Evolutionary conservation across 2,329 filamentous ascomycete species (phyloP).

Genomic region (Fusarium dimerum): DNA sequence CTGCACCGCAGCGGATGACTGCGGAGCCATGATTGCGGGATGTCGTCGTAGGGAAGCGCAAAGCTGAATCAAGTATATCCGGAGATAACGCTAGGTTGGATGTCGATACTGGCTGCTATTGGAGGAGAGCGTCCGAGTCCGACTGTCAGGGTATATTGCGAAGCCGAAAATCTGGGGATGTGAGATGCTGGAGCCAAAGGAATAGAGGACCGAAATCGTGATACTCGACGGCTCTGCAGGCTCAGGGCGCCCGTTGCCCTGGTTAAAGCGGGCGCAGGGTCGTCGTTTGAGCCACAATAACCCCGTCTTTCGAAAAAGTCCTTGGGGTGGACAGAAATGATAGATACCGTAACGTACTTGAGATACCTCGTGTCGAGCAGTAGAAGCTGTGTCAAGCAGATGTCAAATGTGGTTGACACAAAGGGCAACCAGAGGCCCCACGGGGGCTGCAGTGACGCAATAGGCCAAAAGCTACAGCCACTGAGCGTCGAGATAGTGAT

Average conservation of each 20-base stretch:
- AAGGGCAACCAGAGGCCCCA: conserved; percentile 23
- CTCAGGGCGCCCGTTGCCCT: conserved; percentile 29
- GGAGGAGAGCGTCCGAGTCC: conserved; percentile 16
- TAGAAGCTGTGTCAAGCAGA: not conserved
- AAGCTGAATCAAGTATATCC: conserved; percentile 18
- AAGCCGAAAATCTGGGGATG: conserved; percentile 5
- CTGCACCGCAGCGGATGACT: conserved; percentile 48
- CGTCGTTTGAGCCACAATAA: conserved; percentile 26
- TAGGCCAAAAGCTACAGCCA: conserved; percentile 29
- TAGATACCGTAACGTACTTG: not conserved
- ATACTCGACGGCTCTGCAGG: conserved; percentile 12
- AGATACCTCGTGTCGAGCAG: conserved; percentile 1
- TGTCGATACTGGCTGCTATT: conserved; percentile 10
- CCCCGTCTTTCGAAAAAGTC: conserved; percentile 5
- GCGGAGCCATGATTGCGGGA: conserved; percentile 50
- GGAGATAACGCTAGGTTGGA: conserved; percentile 1
- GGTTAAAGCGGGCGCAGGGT: conserved; percentile 26
- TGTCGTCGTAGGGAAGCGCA: conserved; percentile 10
- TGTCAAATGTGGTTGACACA: conserved; percentile 11
- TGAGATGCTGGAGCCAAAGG: not conserved
- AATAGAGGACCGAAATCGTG: not conserved
- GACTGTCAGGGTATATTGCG: conserved; percentile 16
- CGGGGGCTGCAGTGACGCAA: conserved; percentile 31
- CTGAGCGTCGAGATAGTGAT: conserved; percentile 24
- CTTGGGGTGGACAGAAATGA: too few relatives aligned